Percentiles rank a stretch among this genome's conserved stretches.
phyloP scores from a whole-genome alignment of 192 early-diverging fungal genomes.

The Linnemannia schmuckeri region DNA sequence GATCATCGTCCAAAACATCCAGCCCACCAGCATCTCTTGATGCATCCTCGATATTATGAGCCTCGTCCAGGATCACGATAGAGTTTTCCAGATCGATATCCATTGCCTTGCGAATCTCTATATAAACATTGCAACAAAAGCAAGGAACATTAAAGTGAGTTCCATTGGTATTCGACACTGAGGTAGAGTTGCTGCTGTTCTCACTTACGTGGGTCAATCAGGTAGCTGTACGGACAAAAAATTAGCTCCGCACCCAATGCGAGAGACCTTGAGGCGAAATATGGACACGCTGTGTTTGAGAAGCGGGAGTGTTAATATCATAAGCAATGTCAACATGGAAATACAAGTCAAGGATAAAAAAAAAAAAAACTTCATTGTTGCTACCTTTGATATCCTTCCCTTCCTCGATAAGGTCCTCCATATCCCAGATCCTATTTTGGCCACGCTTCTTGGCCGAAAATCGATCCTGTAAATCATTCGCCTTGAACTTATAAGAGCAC shows the following conservation, averaged over 20 bases:
- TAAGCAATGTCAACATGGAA: neutral
- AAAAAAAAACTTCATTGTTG: constrained; percentile 29
- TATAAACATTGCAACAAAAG: neutral
- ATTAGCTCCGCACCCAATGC: constrained; percentile 65
- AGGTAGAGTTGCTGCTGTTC: neutral
- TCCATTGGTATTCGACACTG: neutral
- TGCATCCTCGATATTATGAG: constrained; percentile 60
- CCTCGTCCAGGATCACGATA: constrained; percentile 77
- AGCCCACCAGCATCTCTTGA: constrained; percentile 36
- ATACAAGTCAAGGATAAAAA: neutral
- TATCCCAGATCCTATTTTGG: constrained; percentile 31
- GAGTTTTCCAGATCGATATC: constrained; percentile 65
- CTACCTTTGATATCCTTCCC: constrained; percentile 23
- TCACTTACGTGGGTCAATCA: constrained; percentile 63
- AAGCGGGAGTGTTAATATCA: neutral
- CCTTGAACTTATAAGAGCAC: constrained; percentile 53
- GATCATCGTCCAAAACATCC: constrained; percentile 14
- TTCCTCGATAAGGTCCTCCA: constrained; percentile 28
- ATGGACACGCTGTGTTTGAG: constrained; percentile 66
- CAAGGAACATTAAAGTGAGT: neutral
- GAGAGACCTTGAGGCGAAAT: constrained; percentile 61
- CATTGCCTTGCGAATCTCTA: constrained; percentile 63
- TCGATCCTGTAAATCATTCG: constrained; percentile 10
- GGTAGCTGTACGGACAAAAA: constrained; percentile 76
- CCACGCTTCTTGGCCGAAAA: neutral